Base-by-base conservation (phyloP, 352 stramenopile genomes). In the Pythium brassicae region DNA sequence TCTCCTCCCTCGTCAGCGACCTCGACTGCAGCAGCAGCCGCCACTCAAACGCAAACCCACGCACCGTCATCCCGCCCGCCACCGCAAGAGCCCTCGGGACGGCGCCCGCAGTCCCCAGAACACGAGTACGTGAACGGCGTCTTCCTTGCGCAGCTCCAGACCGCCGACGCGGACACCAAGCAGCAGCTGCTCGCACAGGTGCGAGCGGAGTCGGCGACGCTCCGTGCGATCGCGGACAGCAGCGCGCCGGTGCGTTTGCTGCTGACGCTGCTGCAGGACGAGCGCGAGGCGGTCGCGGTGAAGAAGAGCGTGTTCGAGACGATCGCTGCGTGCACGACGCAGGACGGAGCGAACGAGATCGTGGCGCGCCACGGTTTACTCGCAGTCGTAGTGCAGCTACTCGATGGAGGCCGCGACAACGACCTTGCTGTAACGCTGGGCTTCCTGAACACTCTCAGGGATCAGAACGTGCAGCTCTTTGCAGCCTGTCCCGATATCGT, bases 91-190 rank as follows among this genome's bases (percentile, higher is more conserved):
- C 39, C 32, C 8, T 37, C 32, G 32, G 32, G 32, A 37, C 32
- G 9, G 2, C 39, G 17, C 8, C 39, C 39, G 39, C 39, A 44
- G 39, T 44, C 39, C 39, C 39, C 39, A n/a, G 39, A 19, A 15
- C 39, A 44, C 17, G 39, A 44, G 39, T 44, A 44, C 39, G 39
- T 15, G 39, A 44, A 44, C 39, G 39, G 39, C 39, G 39, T 44
- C 15, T 22, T 44, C 39, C 39, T 44, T 15, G 39, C 39, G 15
- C 39, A 44, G 39, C 39, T 44, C 39, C 39, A 44, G 39, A 22
- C 39, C 15, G 39, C 39, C 17, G 39, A 44, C 39, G 39, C 39
- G 4, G 39, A 44, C 39, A 44, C 39, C 39, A 44, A 44, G 39
- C 15, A 44, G 39, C 17, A 44, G 39, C 37, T 44, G 37, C 37